These are phyloP conservation scores for Macroventuria anomochaeta DNA, from an alignment of 2,329 filamentous ascomycete species.

Conservation along the genomic window DNA sequence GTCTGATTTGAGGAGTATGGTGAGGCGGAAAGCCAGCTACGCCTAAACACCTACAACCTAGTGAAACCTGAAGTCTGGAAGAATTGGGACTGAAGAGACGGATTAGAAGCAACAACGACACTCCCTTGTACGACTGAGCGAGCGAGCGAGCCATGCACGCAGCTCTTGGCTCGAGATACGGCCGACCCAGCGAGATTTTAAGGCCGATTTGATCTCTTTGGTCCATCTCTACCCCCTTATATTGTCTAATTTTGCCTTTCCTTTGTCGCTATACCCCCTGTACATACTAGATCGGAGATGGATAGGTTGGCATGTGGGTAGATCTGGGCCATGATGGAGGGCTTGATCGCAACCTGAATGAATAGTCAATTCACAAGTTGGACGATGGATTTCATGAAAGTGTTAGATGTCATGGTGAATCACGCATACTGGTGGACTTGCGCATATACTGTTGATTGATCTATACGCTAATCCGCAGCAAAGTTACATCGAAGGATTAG, in stretches of 20 bases:
- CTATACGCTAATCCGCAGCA: conserved; percentile 14
- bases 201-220: not conserved
- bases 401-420: too few species aligned
- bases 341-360: too few species aligned
- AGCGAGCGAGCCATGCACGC: too few species aligned
- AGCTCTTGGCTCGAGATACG: too few species aligned
- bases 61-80: not conserved
- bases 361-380: too few species aligned
- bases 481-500: not conserved
- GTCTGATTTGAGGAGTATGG: conserved; percentile 21
- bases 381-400: too few species aligned
- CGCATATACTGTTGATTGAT: too few species aligned
- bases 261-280: not conserved
- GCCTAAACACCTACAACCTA: too few species aligned
- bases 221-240: not conserved
- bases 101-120: not conserved
- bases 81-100: not conserved
- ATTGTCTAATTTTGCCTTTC: not conserved
- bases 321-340: too few species aligned
- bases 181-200: too few species aligned
- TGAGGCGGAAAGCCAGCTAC: not conserved
- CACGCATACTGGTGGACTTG: too few species aligned
- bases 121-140: too few species aligned
- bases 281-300: not conserved
- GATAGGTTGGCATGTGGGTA: not conserved